Base-by-base conservation (phyloP, 768 basidiomycete genomes). In the Amanita muscaria region DNA sequence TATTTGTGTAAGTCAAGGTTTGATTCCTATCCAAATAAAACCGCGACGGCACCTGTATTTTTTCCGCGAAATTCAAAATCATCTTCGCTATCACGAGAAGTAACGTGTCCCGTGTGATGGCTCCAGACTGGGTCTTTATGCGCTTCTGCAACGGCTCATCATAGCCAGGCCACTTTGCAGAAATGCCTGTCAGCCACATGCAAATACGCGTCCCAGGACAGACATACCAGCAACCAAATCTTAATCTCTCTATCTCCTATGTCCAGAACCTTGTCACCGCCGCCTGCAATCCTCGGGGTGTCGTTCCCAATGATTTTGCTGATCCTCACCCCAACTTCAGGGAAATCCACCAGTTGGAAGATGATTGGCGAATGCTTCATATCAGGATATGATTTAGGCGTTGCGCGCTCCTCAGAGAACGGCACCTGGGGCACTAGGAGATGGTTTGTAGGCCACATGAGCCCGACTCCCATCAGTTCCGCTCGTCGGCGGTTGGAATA, bases 131-230 rank as follows among this genome's bases (percentile, higher is more conserved):
- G 15, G 67, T 64, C 16, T 52, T 50, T 40, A 72, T 49, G 4
- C 67, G 65, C 49, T 64, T 68, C 52, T 66, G 60, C 23, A 62
- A 57, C 0, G 66, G 60, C 37, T 62, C 52, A 16, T 59, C 58
- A 55, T 74, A 74, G 1, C 74, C 73, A 5, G 74, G 72, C 74
- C 73, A 75, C 73, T 74, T 45, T 38, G 40, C 9, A 18, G 14
- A 15, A 3, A 33, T 22, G 2, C 33, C 30, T 11, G 25, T 47
- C 33, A 34, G 18, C 2, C 15, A 25, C 21, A n/a, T 22, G 11
- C 39, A 30, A n/a, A 27, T 21, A 21, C 8, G n/a, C 3, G 30
- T 12, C 18, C 5, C 15, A 10, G 18, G 15, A 12, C 27, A 23
- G 10, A 30, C 41, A 23, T 24, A 46, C 44, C 36, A 38, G 25